Evolutionary conservation across 345 rosid genomes (phyloP).

Genomic region (Populus ilicifolia): DNA sequence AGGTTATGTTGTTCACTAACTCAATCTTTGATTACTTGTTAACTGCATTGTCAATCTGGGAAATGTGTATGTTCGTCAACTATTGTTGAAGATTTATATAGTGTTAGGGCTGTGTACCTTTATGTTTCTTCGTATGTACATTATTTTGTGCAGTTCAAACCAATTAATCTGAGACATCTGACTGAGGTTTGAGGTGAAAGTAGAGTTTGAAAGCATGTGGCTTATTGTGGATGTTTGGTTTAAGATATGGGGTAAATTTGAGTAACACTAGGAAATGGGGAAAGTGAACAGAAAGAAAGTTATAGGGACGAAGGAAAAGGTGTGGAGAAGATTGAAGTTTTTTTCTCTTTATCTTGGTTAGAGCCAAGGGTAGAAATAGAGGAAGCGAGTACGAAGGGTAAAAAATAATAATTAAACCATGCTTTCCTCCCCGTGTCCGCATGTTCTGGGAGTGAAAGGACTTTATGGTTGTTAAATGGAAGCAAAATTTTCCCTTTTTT

Average conservation of each 20-base stretch:
- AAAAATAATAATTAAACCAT: background rate
- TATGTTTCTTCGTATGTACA: background rate
- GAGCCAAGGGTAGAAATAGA: background rate
- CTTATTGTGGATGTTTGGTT: background rate
- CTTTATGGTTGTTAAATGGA: background rate
- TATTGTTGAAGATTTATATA: no score
- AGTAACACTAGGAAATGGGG: background rate
- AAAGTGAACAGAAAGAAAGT: background rate
- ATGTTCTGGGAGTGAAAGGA: background rate
- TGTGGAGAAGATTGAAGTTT: background rate
- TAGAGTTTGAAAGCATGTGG: background rate
- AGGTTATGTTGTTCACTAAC: slow-evolving; percentile 34
- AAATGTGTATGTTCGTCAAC: no score
- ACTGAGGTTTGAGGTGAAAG: background rate
- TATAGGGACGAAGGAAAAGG: background rate
- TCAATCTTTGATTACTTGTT: background rate
- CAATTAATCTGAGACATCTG: background rate
- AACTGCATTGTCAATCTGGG: no score
- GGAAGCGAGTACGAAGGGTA: background rate
- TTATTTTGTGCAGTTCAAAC: background rate
- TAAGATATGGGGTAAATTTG: background rate
- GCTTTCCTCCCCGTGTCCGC: background rate
- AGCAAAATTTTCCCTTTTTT: no score
- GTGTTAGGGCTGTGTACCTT: background rate
- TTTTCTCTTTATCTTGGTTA: background rate